phyloP scores from a whole-genome alignment of 495 filamentous ascomycete genomes.

The Penicillium bialowiezense region DNA sequence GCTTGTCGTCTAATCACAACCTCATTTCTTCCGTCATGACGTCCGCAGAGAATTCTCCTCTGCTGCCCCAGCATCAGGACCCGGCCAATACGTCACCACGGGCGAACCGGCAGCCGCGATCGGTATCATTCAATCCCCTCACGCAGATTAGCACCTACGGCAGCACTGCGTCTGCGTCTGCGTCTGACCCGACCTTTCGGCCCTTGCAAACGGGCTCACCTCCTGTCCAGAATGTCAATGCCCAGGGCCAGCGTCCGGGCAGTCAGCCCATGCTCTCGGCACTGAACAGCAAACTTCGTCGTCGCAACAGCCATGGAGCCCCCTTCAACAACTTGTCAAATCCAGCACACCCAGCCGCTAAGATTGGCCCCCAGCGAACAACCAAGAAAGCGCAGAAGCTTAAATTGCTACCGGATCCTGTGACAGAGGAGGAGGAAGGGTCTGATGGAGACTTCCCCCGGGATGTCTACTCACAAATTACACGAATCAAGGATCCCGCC shows the following conservation, averaged over 20 bases:
- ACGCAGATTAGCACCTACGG: slow-evolving; percentile 58
- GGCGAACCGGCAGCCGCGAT: slow-evolving; percentile 47
- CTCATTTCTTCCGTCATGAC: slow-evolving; percentile 29
- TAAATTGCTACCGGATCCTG: slow-evolving; percentile 88
- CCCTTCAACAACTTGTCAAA: slow-evolving; percentile 43
- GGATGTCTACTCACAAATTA: slow-evolving; percentile 95
- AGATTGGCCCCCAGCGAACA: slow-evolving; percentile 92
- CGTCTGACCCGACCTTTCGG: slow-evolving; percentile 42
- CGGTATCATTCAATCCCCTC: slow-evolving; percentile 69
- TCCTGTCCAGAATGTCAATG: slow-evolving; percentile 33
- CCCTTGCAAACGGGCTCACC: slow-evolving; percentile 40
- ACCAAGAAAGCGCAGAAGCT: slow-evolving; percentile 95
- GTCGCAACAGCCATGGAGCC: slow-evolving; percentile 79
- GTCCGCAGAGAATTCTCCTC: slow-evolving; percentile 44
- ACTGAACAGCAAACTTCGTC: slow-evolving; percentile 80
- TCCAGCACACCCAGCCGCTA: slow-evolving; percentile 51
- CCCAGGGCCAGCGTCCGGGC: slow-evolving; percentile 31
- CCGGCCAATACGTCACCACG: slow-evolving; percentile 39
- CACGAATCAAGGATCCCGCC: slow-evolving; percentile 92
- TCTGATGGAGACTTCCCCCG: slow-evolving; percentile 85
- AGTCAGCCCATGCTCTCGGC: slow-evolving; percentile 72
- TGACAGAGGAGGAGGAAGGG: slow-evolving; percentile 64
- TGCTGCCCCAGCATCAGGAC: slow-evolving; percentile 43
- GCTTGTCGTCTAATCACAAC: slow-evolving; percentile 9
- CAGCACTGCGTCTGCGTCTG: slow-evolving; percentile 36